Evolutionary conservation across 768 basidiomycete genomes (phyloP).

Genomic region (Fistulinella prunicolor): DNA sequence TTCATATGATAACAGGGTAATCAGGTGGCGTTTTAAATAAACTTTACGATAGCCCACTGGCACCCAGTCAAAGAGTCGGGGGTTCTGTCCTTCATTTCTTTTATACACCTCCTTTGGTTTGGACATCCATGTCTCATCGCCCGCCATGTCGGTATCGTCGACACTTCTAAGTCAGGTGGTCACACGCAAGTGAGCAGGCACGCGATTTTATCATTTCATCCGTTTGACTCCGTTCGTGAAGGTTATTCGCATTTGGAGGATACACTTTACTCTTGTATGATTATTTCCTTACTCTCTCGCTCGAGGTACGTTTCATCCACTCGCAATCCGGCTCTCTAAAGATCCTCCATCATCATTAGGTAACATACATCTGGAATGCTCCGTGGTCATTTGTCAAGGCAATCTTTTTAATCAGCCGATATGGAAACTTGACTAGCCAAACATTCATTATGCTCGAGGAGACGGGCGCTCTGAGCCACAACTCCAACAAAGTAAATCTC

Average conservation of each 20-base stretch:
- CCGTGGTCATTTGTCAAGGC: constrained; percentile 14
- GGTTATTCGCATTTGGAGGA: constrained; percentile 15
- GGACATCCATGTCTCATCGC: too few species aligned
- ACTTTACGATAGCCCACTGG: too few species aligned
- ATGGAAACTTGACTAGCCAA: constrained; percentile 20
- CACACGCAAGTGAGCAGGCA: constrained; percentile 19
- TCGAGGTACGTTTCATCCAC: constrained; percentile 21
- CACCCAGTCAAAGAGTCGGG: too few species aligned
- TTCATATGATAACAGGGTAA: too few species aligned
- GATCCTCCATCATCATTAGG: constrained; percentile 10
- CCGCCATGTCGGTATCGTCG: too few species aligned
- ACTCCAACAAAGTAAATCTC: constrained; percentile 14
- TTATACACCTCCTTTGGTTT: too few species aligned
- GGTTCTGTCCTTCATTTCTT: too few species aligned
- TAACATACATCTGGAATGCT: constrained; percentile 16
- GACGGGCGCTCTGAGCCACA: constrained; percentile 14
- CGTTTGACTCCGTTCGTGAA: neutral
- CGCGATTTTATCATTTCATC: neutral
- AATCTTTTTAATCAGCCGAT: constrained; percentile 15
- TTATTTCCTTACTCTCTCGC: constrained; percentile 24
- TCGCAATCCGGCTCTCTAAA: neutral
- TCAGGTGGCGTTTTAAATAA: too few species aligned
- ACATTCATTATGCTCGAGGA: constrained; percentile 20
- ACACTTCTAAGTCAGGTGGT: constrained; percentile 10
- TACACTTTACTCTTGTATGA: constrained; percentile 24